Conservation (phyloP, 139 green algal species). For the Pleodorina starrii region DNA sequence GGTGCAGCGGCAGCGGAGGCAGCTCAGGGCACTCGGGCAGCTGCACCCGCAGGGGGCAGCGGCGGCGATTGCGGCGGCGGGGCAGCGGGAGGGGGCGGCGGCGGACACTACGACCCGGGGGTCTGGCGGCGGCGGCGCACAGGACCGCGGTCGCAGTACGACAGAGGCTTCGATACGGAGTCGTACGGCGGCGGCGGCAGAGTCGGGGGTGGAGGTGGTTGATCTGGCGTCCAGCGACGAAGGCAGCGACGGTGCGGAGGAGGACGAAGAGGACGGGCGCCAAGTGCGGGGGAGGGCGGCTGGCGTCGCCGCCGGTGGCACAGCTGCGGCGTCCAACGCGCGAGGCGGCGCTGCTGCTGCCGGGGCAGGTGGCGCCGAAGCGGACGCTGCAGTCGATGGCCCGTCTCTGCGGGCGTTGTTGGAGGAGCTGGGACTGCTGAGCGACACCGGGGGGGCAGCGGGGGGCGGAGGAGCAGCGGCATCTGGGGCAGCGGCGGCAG, state of each 20-base stretch:
- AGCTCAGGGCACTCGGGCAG: constrained; percentile 22
- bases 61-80: not conserved
- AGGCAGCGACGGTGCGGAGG: too few relatives aligned
- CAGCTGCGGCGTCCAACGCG: not conserved
- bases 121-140: not conserved
- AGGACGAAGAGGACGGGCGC: not conserved
- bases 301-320: not conserved
- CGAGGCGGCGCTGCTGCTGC: not conserved
- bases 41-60: not conserved
- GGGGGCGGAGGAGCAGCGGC: not conserved
- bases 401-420: not conserved
- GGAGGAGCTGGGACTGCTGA: constrained; percentile 20
- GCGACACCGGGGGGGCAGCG: not conserved
- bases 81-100: too few relatives aligned
- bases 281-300: not conserved
- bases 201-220: not conserved
- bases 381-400: not conserved
- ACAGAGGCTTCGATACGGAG: too few relatives aligned
- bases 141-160: too few relatives aligned
- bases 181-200: not conserved
- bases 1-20: constrained; percentile 57
- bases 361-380: not conserved
- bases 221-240: too few relatives aligned
- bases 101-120: not conserved
- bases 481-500: not conserved